Conservation (phyloP, 2,329 filamentous ascomycete genomes). For the Thielaviopsis cerberus region DNA sequence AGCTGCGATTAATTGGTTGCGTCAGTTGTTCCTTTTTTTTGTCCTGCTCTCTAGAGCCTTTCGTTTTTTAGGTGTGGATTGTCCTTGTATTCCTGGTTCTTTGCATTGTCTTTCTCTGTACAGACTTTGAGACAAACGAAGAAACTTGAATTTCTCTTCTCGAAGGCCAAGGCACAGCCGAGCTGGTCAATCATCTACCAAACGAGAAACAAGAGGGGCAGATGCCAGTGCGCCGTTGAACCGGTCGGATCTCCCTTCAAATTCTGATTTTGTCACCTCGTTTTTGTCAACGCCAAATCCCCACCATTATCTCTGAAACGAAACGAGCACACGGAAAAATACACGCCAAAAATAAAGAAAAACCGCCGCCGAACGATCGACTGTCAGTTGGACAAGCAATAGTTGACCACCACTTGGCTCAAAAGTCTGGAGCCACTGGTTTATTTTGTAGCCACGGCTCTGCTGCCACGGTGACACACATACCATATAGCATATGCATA, state of each 20-base stretch:
- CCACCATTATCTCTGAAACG: neutral
- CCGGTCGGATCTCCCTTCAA: neutral
- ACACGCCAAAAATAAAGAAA: no score
- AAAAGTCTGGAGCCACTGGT: neutral
- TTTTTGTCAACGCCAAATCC: neutral
- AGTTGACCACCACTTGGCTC: neutral
- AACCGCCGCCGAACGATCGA: neutral
- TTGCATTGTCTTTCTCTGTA: neutral
- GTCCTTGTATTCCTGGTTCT: neutral
- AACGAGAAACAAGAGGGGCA: neutral
- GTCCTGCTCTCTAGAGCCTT: neutral
- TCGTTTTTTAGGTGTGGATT: no score
- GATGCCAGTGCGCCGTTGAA: neutral
- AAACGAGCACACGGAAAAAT: neutral
- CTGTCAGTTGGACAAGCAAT: neutral
- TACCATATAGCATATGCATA: neutral
- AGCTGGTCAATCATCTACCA: neutral
- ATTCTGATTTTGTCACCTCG: neutral
- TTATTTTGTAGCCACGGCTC: no score
- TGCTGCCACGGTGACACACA: neutral
- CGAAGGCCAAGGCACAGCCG: neutral
- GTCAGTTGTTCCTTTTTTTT: neutral
- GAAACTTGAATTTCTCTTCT: neutral
- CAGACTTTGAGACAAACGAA: neutral
- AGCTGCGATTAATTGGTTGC: neutral